These are phyloP conservation scores for Penicillium antarcticum DNA, from an alignment of 495 filamentous ascomycete genomes.

Conservation along the genomic window DNA sequence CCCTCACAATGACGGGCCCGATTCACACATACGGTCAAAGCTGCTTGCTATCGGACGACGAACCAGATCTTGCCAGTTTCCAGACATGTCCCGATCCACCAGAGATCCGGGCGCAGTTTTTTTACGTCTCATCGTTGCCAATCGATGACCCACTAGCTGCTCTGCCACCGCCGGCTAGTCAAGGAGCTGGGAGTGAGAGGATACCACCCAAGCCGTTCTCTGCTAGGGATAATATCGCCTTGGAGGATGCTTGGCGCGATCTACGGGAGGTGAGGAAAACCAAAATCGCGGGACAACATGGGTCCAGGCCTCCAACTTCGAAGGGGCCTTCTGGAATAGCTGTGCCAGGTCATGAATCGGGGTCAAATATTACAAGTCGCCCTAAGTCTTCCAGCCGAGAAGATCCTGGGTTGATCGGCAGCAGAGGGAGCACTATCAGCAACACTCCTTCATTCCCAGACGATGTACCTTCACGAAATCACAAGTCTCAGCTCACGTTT, in stretches of 20 bases:
- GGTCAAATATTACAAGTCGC: conserved; percentile 30
- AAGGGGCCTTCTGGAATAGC: conserved; percentile 39
- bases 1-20: conserved; percentile 38
- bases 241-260: conserved; percentile 70
- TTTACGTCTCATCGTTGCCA: conserved; percentile 71
- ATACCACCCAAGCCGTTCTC: conserved; percentile 74
- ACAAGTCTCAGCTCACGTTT: conserved; percentile 6
- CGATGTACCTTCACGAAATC: conserved; percentile 8
- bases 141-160: conserved; percentile 81
- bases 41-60: conserved; percentile 46
- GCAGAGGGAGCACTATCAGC: conserved; percentile 20
- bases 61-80: conserved; percentile 30
- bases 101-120: conserved; percentile 67
- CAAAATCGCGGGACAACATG: conserved; percentile 24
- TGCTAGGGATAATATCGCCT: conserved; percentile 64
- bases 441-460: conserved; percentile 15
- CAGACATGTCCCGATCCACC: conserved; percentile 35
- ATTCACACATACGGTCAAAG: conserved; percentile 55
- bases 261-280: conserved; percentile 43
- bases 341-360: conserved; percentile 37
- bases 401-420: conserved; percentile 25
- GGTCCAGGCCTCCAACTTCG: conserved; percentile 32
- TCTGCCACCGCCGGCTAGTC: conserved; percentile 52
- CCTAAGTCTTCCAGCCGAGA: conserved; percentile 20
- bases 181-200: conserved; percentile 46